A percentile compares a stretch with the other conserved stretches of the same genome.
Evolutionary conservation across 2,329 filamentous ascomycete genomes (phyloP).

Genomic region (Septoria petroselini): DNA sequence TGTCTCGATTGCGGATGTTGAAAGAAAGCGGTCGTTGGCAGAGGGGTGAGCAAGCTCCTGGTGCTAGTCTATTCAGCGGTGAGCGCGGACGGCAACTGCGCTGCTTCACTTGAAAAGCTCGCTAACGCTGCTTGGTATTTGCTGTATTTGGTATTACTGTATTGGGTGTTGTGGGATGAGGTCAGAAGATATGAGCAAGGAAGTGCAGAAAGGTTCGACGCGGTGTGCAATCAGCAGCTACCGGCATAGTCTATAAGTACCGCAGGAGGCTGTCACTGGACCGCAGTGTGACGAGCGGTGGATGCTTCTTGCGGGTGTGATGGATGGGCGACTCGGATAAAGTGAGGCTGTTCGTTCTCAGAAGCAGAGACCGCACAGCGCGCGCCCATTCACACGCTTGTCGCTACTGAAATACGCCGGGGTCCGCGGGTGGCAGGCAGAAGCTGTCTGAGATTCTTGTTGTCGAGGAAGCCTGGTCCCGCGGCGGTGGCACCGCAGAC

Average conservation of each 20-base stretch:
- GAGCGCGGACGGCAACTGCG: no score
- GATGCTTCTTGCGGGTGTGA: conserved; percentile 2
- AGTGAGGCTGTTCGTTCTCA: conserved; percentile 16
- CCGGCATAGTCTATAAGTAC: conserved; percentile 7
- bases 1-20: neutral
- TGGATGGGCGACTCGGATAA: conserved; percentile 11
- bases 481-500: neutral
- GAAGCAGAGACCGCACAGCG: conserved; percentile 7
- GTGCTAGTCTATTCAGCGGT: neutral
- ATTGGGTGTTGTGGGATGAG: neutral
- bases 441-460: neutral
- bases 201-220: neutral
- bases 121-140: no score
- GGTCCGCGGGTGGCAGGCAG: conserved; percentile 2
- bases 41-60: conserved; percentile 7
- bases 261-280: neutral
- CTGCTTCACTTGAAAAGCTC: neutral
- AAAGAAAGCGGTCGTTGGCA: neutral
- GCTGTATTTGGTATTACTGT: no score
- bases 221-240: conserved; percentile 11
- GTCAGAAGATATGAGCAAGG: neutral
- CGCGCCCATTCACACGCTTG: neutral
- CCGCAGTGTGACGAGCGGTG: neutral
- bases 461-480: neutral
- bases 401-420: conserved; percentile 3